A percentile compares a stretch with the other conserved stretches of the same genome.
Conservation (phyloP, 1,284 basidiomycete species). For the Ganoderma lucidum region DNA sequence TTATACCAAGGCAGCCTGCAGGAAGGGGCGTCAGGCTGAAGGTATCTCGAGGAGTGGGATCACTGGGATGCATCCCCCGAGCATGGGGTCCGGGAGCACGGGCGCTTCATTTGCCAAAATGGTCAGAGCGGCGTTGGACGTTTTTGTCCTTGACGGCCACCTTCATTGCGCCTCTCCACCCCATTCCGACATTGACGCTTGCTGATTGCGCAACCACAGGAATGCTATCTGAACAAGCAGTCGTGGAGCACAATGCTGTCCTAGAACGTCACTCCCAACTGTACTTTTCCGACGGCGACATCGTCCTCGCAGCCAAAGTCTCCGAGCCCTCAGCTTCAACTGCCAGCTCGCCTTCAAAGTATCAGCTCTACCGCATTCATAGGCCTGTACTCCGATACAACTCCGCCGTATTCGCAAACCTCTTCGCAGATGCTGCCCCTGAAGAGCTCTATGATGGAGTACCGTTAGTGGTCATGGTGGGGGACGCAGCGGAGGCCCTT, state of each 20-base stretch:
- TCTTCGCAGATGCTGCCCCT: background rate
- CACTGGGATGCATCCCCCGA: too few species aligned
- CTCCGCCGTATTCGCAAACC: background rate
- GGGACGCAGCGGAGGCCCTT: background rate
- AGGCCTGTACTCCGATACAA: background rate
- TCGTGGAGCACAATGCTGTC: background rate
- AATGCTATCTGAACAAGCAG: background rate
- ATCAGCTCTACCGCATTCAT: background rate
- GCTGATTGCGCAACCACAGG: background rate
- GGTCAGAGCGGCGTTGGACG: too few species aligned
- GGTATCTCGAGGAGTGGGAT: too few species aligned
- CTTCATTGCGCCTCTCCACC: too few species aligned
- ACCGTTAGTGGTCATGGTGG: conserved; percentile 1
- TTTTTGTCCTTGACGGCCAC: too few species aligned
- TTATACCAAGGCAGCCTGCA: too few species aligned
- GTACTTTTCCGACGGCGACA: conserved; percentile 1
- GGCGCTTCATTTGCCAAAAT: background rate
- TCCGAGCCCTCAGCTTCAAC: background rate
- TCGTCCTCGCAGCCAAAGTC: background rate
- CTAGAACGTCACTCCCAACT: background rate
- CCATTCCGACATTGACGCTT: background rate
- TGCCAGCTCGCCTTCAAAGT: background rate
- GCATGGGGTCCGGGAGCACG: background rate
- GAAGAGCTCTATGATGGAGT: background rate
- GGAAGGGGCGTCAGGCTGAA: too few species aligned